Percentiles rank a stretch among this genome's conserved stretches.
Evolutionary conservation across 2,329 filamentous ascomycete species (phyloP).

Genomic region (Colletotrichum costaricense): DNA sequence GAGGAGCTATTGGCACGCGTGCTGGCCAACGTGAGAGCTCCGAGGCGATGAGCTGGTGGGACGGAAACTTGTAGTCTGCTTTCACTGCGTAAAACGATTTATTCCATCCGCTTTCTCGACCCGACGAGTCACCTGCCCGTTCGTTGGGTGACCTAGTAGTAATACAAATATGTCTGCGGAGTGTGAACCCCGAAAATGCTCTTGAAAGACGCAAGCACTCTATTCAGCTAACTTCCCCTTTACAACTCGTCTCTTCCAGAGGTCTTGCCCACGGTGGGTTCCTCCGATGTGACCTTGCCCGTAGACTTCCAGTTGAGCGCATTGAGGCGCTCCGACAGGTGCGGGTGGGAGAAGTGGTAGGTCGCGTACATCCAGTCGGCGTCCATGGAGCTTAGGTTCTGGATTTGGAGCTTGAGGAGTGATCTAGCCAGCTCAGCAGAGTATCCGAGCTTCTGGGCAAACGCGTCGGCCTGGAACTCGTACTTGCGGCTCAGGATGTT

Average conservation of each 20-base stretch:
- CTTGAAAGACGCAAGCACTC: not conserved
- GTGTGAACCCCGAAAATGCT: not conserved
- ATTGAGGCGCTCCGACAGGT: slow-evolving; percentile 90
- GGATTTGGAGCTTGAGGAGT: slow-evolving; percentile 96
- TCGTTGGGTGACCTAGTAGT: not conserved
- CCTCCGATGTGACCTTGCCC: slow-evolving; percentile 54
- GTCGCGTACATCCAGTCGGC: slow-evolving; percentile 98
- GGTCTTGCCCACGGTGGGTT: slow-evolving; percentile 70
- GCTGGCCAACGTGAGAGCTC: slow-evolving; percentile 58
- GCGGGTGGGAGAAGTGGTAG: slow-evolving; percentile 98
- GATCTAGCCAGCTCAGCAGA: slow-evolving; percentile 84
- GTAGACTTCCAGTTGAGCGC: slow-evolving; percentile 87
- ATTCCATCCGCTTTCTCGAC: not conserved
- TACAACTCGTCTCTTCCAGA: slow-evolving; percentile 81
- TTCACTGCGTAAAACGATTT: not conserved
- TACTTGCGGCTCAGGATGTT: slow-evolving; percentile 95
- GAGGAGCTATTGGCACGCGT: slow-evolving; percentile 61
- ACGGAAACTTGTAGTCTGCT: not conserved
- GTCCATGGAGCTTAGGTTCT: slow-evolving; percentile 98
- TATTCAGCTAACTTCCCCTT: slow-evolving; percentile 31
- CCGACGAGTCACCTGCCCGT: not conserved
- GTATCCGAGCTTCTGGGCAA: slow-evolving; percentile 88
- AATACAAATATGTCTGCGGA: not conserved
- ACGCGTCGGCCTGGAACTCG: slow-evolving; percentile 95
- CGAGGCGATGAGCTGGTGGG: slow-evolving; percentile 38